These are phyloP conservation scores for Kwoniella europaea DNA, from an alignment of 768 basidiomycete species.

Conservation along the genomic window DNA sequence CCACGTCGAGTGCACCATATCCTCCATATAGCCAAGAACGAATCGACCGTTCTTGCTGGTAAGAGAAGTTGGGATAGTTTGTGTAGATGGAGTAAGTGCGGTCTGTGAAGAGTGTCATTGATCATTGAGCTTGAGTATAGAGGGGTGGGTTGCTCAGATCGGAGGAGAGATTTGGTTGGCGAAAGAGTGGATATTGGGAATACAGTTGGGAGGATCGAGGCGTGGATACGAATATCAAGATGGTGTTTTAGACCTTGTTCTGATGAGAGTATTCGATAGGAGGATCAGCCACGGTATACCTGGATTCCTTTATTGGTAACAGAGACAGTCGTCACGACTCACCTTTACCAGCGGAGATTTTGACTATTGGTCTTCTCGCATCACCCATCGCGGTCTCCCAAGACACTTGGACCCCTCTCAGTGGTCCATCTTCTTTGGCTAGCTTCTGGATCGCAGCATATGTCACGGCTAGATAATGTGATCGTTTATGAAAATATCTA, in stretches of 20 bases:
- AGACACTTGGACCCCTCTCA: conserved; percentile 34
- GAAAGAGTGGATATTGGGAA: conserved; percentile 67
- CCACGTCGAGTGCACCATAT: conserved; percentile 91
- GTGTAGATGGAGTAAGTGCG: conserved; percentile 66
- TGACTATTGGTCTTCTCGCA: conserved; percentile 39
- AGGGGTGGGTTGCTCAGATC: conserved; percentile 67
- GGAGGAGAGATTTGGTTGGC: conserved; percentile 74
- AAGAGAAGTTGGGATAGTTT: conserved; percentile 65
- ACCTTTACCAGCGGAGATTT: conserved; percentile 50
- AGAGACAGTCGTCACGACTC: conserved; percentile 12
- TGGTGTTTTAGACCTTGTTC: conserved; percentile 64
- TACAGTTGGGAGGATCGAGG: conserved; percentile 66
- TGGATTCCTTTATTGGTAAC: neutral
- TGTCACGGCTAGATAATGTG: conserved; percentile 83
- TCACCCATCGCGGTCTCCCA: conserved; percentile 42
- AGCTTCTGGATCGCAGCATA: conserved; percentile 64
- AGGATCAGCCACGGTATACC: neutral
- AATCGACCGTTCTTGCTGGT: conserved; percentile 67
- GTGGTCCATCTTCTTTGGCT: conserved; percentile 18
- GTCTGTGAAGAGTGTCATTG: conserved; percentile 60
- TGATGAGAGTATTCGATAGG: conserved; percentile 16
- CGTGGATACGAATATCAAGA: conserved; percentile 74
- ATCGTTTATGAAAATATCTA: conserved; percentile 88
- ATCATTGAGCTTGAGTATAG: conserved; percentile 76
- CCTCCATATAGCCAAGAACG: conserved; percentile 77